These are phyloP conservation scores for Ophiostoma australiae DNA, from an alignment of 2,329 filamentous ascomycete genomes.

Conservation along the genomic window DNA sequence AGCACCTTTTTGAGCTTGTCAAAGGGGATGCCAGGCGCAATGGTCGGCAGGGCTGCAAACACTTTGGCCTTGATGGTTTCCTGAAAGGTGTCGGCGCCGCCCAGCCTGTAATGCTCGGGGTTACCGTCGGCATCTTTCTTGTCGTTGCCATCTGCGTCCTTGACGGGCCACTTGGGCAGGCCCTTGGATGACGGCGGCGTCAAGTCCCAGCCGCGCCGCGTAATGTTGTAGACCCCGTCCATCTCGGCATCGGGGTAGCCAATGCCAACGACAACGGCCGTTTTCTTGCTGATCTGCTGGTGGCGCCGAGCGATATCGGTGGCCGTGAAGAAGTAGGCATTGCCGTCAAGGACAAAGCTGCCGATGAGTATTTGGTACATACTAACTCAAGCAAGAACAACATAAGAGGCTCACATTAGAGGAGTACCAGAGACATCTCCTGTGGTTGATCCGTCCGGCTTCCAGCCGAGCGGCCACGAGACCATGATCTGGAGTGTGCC, in stretches of 20 bases:
- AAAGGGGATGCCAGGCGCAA: conserved; percentile 18
- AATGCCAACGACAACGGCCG: conserved; percentile 23
- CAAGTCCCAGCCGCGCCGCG: conserved; percentile 20
- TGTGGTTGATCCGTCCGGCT: conserved; percentile 11
- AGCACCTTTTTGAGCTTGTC: conserved; percentile 19
- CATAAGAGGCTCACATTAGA: neutral
- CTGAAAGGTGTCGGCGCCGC: neutral
- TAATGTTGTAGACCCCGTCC: conserved; percentile 10
- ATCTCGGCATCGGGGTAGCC: conserved; percentile 23
- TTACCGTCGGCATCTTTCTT: neutral
- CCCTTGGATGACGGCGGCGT: conserved; percentile 20
- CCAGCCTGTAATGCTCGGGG: neutral
- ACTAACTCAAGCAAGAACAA: no score
- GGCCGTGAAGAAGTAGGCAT: conserved; percentile 23
- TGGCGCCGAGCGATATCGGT: conserved; percentile 24
- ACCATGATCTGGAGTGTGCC: conserved; percentile 20
- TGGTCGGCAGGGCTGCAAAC: conserved; percentile 11
- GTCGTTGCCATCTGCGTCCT: conserved; percentile 5
- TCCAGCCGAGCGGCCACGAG: conserved; percentile 25
- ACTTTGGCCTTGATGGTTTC: neutral
- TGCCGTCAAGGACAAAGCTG: conserved; percentile 23
- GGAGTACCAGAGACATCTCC: neutral
- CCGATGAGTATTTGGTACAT: neutral
- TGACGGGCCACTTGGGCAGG: conserved; percentile 9
- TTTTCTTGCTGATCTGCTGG: conserved; percentile 14